These are phyloP conservation scores for Hymenochaete sp. DNA, from an alignment of 1,284 basidiomycete genomes.

Conservation along the genomic window DNA sequence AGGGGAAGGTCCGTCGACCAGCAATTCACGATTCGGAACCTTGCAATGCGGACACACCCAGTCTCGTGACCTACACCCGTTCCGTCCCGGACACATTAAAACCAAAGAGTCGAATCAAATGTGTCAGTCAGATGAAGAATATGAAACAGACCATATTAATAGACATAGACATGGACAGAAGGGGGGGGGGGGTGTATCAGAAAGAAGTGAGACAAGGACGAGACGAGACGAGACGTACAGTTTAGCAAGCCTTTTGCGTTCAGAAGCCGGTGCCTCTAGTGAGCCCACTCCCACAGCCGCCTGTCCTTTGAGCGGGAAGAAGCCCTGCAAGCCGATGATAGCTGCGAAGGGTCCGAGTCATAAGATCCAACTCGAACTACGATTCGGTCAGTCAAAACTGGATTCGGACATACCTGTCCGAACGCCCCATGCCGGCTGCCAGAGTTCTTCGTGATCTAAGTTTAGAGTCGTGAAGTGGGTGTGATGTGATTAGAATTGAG, in stretches of 20 bases:
- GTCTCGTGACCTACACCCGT: constrained; percentile 53
- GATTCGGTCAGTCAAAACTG: constrained; percentile 1
- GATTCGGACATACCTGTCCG: constrained; percentile 59
- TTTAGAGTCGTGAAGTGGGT: constrained; percentile 5
- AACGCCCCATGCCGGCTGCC: constrained; percentile 98
- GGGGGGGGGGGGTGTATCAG: too few species aligned
- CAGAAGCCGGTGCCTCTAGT: constrained; percentile 70
- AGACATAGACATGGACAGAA: too few species aligned
- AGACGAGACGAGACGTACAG: constrained; percentile 65
- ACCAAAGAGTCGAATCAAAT: neutral
- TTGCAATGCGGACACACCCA: constrained; percentile 79
- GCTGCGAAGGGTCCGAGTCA: constrained; percentile 37
- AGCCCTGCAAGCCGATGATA: constrained; percentile 84
- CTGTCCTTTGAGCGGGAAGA: constrained; percentile 85
- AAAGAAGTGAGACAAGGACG: too few species aligned
- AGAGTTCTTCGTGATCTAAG: constrained; percentile 78
- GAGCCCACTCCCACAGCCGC: constrained; percentile 88
- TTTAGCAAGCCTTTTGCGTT: constrained; percentile 73
- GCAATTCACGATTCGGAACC: constrained; percentile 54
- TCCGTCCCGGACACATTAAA: neutral
- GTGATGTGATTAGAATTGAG: constrained; percentile 2
- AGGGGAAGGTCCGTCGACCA: constrained; percentile 52
- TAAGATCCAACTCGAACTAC: neutral
- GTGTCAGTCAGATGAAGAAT: constrained; percentile 1
- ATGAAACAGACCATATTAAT: too few species aligned